Base-by-base conservation (phyloP, 495 filamentous ascomycete genomes). In the Aspergillus sclerotioniger region DNA sequence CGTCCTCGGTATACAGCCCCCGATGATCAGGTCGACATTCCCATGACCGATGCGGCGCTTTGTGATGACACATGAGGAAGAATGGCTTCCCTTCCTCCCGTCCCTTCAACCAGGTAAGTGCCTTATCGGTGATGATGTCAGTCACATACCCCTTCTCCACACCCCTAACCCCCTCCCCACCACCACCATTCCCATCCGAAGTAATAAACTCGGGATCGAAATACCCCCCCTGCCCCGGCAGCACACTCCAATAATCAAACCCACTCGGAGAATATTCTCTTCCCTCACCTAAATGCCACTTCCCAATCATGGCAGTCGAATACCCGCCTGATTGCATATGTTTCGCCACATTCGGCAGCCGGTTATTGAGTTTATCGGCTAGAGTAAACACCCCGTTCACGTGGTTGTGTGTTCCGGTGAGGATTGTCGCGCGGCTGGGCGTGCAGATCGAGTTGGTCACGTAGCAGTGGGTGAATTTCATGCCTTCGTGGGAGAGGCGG, bases 21-120 rank as follows among this genome's bases (percentile, higher is more conserved):
- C 69, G 69, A 46, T 78, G 73, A 56, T 74, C 72, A 2, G 57
- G 55, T 25, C 77, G 55, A 50, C 64, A 78, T 56, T 78, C 76
- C 76, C 74, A 78, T 50, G 64, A 68, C 20, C 74, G 66, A 51
- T 78, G 76, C 10, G 76, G 76, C 4, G 76, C 76, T 49, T 78
- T 78, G 49, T 78, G 76, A 39, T 78, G 76, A 51, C 74, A 78
- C 76, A 78, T 78, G n/a, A 75, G 46, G 54, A 78, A 78, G 62
- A 78, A 78, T 1, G 76, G 76, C 60, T 69, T 70, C 1, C 55
- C 49, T 0, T 48, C 8, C 2, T 41, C 37, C 12, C 37, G 6
- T 3, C n/a, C 19, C 35, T 70, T 62, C n/a, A 77, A 70, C 50
- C 62, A 79, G 21, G 71, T 47, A 0, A 79, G 50, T 54, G 63